A percentile compares a stretch with the other conserved stretches of the same genome.
These are phyloP conservation scores for Malus sylvestris DNA, from an alignment of 306 rosid genomes.

Conservation along the genomic window DNA sequence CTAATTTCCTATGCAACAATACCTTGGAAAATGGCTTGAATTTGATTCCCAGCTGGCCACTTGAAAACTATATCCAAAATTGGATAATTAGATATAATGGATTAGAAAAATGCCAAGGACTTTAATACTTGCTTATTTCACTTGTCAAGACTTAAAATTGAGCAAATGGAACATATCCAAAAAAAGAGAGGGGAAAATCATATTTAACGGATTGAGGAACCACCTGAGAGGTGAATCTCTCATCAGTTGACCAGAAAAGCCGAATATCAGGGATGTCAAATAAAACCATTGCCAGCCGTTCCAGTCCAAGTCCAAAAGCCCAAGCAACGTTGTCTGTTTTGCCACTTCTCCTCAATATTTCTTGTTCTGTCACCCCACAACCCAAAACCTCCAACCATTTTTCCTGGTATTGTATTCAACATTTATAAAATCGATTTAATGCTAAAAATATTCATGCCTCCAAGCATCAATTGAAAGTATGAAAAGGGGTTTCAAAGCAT, in stretches of 20 bases:
- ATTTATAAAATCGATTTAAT: neutral
- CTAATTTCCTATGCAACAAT: conserved; percentile 15
- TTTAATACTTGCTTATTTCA: neutral
- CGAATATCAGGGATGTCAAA: conserved; percentile 97
- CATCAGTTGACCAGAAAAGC: conserved; percentile 87
- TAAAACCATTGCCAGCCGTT: conserved; percentile 95
- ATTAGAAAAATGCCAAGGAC: conserved; percentile 16
- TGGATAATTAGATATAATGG: neutral
- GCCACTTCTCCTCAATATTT: conserved; percentile 76
- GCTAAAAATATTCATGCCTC: neutral
- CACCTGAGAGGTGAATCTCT: conserved; percentile 96
- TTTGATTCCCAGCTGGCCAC: conserved; percentile 70
- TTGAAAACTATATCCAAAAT: conserved; percentile 57
- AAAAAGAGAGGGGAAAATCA: conserved; percentile 2
- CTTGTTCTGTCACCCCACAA: conserved; percentile 96
- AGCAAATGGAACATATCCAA: conserved; percentile 5
- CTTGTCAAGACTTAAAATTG: conserved; percentile 11
- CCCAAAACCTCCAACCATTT: conserved; percentile 97
- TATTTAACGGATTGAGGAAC: conserved; percentile 14
- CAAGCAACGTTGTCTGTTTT: conserved; percentile 76
- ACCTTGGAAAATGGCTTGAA: conserved; percentile 96
- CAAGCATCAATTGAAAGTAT: neutral
- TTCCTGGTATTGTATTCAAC: conserved; percentile 40
- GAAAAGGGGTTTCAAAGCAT: neutral
- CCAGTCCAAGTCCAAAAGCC: conserved; percentile 98